These are phyloP conservation scores for Chlamydomonas incerta DNA, from an alignment of 139 green algal species.

Conservation along the genomic window DNA sequence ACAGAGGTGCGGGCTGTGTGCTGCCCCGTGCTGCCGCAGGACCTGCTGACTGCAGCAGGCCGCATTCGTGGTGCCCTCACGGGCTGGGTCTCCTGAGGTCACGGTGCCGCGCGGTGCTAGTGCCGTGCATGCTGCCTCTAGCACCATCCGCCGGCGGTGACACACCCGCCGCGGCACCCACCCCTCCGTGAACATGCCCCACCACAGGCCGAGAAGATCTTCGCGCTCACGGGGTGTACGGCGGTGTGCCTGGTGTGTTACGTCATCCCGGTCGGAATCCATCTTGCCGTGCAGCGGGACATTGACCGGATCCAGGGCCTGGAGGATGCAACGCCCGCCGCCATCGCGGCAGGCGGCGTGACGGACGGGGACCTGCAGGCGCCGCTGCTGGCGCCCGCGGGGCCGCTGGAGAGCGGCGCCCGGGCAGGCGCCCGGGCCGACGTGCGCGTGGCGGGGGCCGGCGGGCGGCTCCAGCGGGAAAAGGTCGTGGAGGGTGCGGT, in stretches of 20 bases:
- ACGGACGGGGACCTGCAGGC: background rate
- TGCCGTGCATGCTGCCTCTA: too few species aligned
- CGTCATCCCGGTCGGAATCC: conserved; percentile 48
- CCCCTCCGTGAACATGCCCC: background rate
- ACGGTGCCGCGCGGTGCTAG: too few species aligned
- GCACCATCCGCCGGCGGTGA: too few species aligned
- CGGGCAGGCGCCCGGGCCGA: background rate
- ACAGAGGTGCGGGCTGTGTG: conserved; percentile 28
- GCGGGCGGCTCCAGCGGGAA: too few species aligned
- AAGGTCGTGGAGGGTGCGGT: background rate
- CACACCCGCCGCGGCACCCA: too few species aligned
- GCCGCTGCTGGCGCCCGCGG: conserved; percentile 10
- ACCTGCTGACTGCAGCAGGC: too few species aligned
- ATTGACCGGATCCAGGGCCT: background rate
- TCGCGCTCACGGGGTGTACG: conserved; percentile 75
- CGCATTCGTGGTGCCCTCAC: too few species aligned
- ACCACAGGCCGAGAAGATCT: conserved; percentile 66
- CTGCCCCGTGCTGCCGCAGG: too few species aligned
- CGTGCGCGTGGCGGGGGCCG: too few species aligned
- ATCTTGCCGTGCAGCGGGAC: conserved; percentile 41
- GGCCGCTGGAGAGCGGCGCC: background rate
- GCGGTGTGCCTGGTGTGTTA: conserved; percentile 80
- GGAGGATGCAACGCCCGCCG: background rate
- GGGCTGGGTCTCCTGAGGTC: too few species aligned
- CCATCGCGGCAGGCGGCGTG: background rate